phyloP scores from a whole-genome alignment of 352 stramenopile genomes.

The Phytophthora uliginosa region DNA sequence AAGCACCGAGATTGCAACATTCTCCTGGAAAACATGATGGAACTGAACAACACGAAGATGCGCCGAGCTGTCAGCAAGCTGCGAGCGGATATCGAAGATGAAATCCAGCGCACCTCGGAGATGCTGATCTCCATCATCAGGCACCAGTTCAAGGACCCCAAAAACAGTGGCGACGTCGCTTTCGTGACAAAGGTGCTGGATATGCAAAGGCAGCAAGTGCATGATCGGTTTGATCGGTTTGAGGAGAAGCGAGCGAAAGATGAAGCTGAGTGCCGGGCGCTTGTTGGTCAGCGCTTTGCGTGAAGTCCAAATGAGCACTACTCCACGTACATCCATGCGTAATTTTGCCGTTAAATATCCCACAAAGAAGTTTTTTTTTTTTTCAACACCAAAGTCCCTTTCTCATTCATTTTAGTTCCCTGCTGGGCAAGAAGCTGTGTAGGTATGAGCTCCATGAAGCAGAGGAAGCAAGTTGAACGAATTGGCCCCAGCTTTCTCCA shows the following conservation, averaged over 20 bases:
- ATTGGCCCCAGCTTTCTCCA: constrained; percentile 10
- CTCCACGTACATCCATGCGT: too few species aligned
- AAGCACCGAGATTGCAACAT: constrained; percentile 40
- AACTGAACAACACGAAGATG: constrained; percentile 31
- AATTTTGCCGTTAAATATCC: not conserved
- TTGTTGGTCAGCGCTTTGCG: constrained; percentile 17
- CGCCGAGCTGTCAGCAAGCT: constrained; percentile 18
- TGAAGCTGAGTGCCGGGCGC: constrained; percentile 17
- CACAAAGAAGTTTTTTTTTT: not conserved
- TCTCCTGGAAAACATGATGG: constrained; percentile 37
- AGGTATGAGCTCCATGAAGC: not conserved
- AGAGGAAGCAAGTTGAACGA: constrained; percentile 1
- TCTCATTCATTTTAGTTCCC: not conserved
- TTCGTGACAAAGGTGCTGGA: constrained; percentile 31
- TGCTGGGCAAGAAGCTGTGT: not conserved
- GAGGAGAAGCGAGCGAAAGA: constrained; percentile 15
- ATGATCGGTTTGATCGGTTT: constrained; percentile 32
- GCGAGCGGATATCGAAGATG: constrained; percentile 20
- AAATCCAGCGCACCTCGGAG: constrained; percentile 27
- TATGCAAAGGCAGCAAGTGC: constrained; percentile 28
- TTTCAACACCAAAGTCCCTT: constrained; percentile 1
- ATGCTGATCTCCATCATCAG: constrained; percentile 31
- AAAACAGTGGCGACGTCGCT: constrained; percentile 20
- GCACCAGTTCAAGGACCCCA: constrained; percentile 29
- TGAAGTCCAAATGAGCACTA: not conserved